phyloP scores from a whole-genome alignment of 192 early-diverging fungal species.

The Geranomyces variabilis region DNA sequence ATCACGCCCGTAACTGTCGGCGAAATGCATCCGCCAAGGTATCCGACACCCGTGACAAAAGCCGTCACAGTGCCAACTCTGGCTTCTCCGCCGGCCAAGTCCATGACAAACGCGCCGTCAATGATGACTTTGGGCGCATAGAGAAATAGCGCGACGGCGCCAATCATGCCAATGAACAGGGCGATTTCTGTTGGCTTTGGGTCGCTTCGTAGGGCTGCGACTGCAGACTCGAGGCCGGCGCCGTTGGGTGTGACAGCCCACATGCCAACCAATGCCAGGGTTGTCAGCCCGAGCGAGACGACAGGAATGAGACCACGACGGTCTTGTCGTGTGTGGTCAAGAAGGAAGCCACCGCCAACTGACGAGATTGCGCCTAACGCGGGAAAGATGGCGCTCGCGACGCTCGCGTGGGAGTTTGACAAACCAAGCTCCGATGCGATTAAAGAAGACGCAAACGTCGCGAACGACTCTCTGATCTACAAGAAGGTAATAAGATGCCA shows the following conservation, averaged over 20 bases:
- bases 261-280: slow-evolving; percentile 20
- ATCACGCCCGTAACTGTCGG: slow-evolving; percentile 21
- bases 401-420: slow-evolving; percentile 2
- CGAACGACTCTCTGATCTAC: slow-evolving; percentile 34
- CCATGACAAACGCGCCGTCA: slow-evolving; percentile 37
- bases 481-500: background rate
- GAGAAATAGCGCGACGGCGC: slow-evolving; percentile 25
- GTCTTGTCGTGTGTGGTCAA: slow-evolving; percentile 19
- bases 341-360: slow-evolving; percentile 21
- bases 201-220: background rate
- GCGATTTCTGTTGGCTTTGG: slow-evolving; percentile 6
- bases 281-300: slow-evolving; percentile 5
- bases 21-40: slow-evolving; percentile 28
- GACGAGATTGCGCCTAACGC: slow-evolving; percentile 31
- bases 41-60: slow-evolving; percentile 33
- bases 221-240: slow-evolving; percentile 1
- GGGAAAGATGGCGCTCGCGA: slow-evolving; percentile 31
- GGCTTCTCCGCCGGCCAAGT: slow-evolving; percentile 23
- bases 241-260: slow-evolving; percentile 24
- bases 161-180: slow-evolving; percentile 26
- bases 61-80: slow-evolving; percentile 28
- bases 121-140: slow-evolving; percentile 35
- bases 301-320: slow-evolving; percentile 31
- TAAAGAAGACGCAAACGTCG: slow-evolving; percentile 24
- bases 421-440: slow-evolving; percentile 27